Conservation (phyloP, 306 rosid species). For the Mimosa pudica region DNA sequence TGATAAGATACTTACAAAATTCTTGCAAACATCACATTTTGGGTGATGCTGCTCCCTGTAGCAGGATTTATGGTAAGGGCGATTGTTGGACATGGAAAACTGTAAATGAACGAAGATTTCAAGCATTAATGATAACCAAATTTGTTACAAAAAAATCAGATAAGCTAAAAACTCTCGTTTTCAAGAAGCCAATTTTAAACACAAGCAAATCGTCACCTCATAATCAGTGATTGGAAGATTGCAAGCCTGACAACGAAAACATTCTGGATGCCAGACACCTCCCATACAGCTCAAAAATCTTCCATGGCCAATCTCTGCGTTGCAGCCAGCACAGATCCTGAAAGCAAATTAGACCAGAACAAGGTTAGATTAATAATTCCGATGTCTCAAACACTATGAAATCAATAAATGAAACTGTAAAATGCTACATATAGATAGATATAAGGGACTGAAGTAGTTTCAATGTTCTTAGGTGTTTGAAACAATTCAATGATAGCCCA, state of each 20-base stretch:
- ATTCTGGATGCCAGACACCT: conserved; percentile 90
- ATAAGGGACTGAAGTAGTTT: conserved; percentile 19
- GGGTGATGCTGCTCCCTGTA: conserved; percentile 92
- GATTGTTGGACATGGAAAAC: conserved; percentile 82
- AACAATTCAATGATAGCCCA: conserved; percentile 19
- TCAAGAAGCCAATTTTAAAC: conserved; percentile 1
- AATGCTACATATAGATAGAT: conserved; percentile 13
- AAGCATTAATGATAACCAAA: conserved; percentile 27
- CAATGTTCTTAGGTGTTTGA: conserved; percentile 4
- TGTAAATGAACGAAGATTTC: conserved; percentile 44
- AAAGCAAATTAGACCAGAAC: conserved; percentile 36
- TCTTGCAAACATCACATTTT: conserved; percentile 88
- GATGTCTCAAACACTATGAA: conserved; percentile 17
- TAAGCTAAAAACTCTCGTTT: conserved; percentile 8
- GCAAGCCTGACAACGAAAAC: conserved; percentile 80
- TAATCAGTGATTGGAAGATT: conserved; percentile 83
- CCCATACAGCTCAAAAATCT: conserved; percentile 79
- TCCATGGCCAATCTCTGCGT: conserved; percentile 71
- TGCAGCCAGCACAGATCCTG: conserved; percentile 96
- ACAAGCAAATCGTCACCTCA: conserved; percentile 56
- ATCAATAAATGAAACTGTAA: conserved; percentile 13
- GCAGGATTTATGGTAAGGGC: conserved; percentile 87
- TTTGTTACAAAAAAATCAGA: conserved; percentile 9
- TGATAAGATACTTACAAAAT: conserved; percentile 64
- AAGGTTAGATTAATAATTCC: conserved; percentile 19